Evolutionary conservation across 768 basidiomycete species (phyloP).

Genomic region (Cantharellus anzutake): DNA sequence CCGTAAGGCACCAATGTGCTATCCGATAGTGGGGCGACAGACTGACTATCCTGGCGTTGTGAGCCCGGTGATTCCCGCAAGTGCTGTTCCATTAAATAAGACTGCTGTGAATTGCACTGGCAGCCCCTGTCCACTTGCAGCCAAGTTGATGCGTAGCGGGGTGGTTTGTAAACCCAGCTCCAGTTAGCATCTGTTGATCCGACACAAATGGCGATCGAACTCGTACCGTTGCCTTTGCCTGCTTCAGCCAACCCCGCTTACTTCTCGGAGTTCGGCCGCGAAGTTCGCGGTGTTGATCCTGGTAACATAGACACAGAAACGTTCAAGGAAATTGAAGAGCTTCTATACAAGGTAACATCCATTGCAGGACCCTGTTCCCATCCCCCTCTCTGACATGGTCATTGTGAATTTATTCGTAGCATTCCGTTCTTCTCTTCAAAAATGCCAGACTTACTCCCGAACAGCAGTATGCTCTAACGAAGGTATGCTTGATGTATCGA

Average conservation of each 20-base stretch:
- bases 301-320: constrained; percentile 37
- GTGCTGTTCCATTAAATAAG: too few relatives aligned
- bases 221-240: constrained; percentile 48
- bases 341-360: constrained; percentile 51
- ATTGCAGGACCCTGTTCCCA: background rate
- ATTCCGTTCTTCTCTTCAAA: constrained; percentile 58
- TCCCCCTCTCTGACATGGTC: constrained; percentile 1
- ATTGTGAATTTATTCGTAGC: constrained; percentile 21
- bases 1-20: too few relatives aligned
- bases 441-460: constrained; percentile 50
- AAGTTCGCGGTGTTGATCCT: constrained; percentile 58
- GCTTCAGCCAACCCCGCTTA: constrained; percentile 46
- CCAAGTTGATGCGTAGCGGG: too few relatives aligned
- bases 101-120: too few relatives aligned
- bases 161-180: too few relatives aligned
- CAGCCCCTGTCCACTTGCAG: too few relatives aligned
- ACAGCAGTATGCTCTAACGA: constrained; percentile 70
- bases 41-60: too few relatives aligned
- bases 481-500: constrained; percentile 26
- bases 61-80: too few relatives aligned
- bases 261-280: constrained; percentile 54
- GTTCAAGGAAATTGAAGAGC: constrained; percentile 46
- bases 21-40: too few relatives aligned
- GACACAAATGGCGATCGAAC: constrained; percentile 24
- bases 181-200: background rate